phyloP scores from a whole-genome alignment of 2,329 filamentous ascomycete species.

The Biscogniauxia marginata region DNA sequence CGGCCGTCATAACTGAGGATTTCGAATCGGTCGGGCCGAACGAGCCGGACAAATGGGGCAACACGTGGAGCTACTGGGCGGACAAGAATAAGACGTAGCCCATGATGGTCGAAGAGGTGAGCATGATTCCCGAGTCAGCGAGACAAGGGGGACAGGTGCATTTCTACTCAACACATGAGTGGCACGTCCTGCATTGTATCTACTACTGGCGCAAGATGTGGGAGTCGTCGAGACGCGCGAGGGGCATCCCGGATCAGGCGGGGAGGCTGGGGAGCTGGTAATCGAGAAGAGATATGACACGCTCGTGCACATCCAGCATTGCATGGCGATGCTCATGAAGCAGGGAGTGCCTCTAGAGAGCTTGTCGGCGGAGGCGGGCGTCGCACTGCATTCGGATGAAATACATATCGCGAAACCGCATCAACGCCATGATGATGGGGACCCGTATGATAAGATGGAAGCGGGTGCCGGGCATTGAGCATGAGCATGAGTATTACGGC shows the following conservation, averaged over 20 bases:
- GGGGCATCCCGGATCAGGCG: not conserved
- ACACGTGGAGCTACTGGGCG: slow-evolving; percentile 33
- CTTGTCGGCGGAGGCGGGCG: not conserved
- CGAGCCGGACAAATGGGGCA: slow-evolving; percentile 14
- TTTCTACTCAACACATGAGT: slow-evolving; percentile 24
- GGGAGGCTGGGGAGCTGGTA: not conserved
- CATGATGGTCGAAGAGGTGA: slow-evolving; percentile 17
- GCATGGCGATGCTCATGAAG: slow-evolving; percentile 1
- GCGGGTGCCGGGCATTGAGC: not conserved
- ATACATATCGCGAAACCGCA: not conserved
- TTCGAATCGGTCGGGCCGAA: slow-evolving; percentile 32
- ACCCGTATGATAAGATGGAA: not conserved
- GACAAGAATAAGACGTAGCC: slow-evolving; percentile 24
- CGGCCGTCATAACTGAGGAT: slow-evolving; percentile 33
- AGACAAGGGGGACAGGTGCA: not conserved
- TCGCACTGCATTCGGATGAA: not conserved
- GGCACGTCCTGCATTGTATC: slow-evolving; percentile 34
- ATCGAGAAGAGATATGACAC: not conserved
- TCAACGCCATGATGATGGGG: not conserved
- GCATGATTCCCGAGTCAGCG: not conserved
- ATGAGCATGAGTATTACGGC: not conserved
- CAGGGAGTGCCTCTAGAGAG: not conserved
- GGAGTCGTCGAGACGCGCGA: not conserved
- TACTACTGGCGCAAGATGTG: slow-evolving; percentile 34
- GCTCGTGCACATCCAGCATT: not conserved